Conservation (phyloP, 2,329 filamentous ascomycete genomes). For the Phialophora macrospora region DNA sequence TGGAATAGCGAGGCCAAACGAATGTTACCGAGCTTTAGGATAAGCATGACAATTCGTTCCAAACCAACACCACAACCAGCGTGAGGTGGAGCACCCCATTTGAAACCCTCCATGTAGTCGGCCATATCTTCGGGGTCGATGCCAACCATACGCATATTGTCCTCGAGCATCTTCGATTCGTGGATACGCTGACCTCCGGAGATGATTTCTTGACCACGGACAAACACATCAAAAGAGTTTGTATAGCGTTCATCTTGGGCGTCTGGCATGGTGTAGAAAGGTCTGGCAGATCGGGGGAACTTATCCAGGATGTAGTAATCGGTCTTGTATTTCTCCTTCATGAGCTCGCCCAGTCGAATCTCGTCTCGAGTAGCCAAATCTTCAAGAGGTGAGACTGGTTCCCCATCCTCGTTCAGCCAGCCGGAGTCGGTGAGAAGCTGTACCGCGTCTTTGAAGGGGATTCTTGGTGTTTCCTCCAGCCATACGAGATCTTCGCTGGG, state of each 20-base stretch:
- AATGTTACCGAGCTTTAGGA: conserved; percentile 86
- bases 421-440: conserved; percentile 79
- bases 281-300: conserved; percentile 80
- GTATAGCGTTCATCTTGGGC: conserved; percentile 73
- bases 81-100: conserved; percentile 85
- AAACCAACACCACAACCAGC: conserved; percentile 88
- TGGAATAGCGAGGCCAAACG: conserved; percentile 85
- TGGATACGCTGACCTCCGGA: conserved; percentile 94
- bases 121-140: conserved; percentile 83
- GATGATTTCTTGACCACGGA: conserved; percentile 89
- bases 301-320: conserved; percentile 96
- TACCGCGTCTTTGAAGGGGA: conserved; percentile 79
- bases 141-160: conserved; percentile 75
- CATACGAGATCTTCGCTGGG: conserved; percentile 86
- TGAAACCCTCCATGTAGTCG: conserved; percentile 86
- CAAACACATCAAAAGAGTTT: conserved; percentile 94
- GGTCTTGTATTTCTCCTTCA: conserved; percentile 83
- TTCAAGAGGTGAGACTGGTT: conserved; percentile 70
- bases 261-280: conserved; percentile 91
- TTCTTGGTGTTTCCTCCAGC: conserved; percentile 80
- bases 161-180: conserved; percentile 72
- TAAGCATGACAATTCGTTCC: conserved; percentile 83
- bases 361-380: conserved; percentile 86
- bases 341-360: conserved; percentile 79
- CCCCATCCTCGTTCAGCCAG: conserved; percentile 77